These are phyloP conservation scores for Catunica adiposa DNA, from an alignment of 2,329 filamentous ascomycete species.

Conservation along the genomic window DNA sequence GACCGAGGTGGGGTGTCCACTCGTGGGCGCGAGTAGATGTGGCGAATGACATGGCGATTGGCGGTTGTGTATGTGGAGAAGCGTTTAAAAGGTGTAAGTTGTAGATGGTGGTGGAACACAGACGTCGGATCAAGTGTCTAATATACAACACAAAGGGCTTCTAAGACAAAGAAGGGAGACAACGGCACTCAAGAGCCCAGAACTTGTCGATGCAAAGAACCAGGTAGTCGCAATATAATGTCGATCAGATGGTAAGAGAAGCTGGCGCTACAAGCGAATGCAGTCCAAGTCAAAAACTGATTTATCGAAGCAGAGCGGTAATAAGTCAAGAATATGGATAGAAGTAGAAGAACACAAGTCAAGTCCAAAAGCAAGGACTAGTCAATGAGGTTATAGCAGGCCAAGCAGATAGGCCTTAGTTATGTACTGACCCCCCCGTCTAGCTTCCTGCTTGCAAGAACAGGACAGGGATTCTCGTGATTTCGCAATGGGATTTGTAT, in stretches of 20 bases:
- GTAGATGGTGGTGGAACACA: background rate
- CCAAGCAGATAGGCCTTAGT: background rate
- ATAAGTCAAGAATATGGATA: background rate
- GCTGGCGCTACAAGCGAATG: background rate
- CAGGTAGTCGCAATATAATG: no score
- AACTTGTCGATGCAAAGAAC: no score
- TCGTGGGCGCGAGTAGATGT: background rate
- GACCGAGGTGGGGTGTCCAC: slow-evolving; percentile 6
- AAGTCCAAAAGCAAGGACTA: background rate
- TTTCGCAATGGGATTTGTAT: background rate
- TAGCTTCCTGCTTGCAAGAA: background rate
- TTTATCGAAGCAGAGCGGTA: background rate
- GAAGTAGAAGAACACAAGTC: slow-evolving; percentile 2
- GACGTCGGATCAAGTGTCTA: no score
- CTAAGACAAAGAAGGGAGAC: no score
- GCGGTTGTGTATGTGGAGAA: background rate
- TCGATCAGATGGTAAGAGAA: background rate
- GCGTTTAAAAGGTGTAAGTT: background rate
- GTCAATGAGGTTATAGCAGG: background rate
- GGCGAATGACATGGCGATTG: background rate
- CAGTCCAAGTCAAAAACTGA: background rate
- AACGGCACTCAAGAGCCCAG: no score
- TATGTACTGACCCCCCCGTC: background rate
- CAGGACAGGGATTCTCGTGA: background rate
- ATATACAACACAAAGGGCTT: no score